Evolutionary conservation across 129 eudicot genomes (phyloP), one percentile per base, ranked within the genome.

Genomic region (Centrapalus pauciflorus): DNA sequence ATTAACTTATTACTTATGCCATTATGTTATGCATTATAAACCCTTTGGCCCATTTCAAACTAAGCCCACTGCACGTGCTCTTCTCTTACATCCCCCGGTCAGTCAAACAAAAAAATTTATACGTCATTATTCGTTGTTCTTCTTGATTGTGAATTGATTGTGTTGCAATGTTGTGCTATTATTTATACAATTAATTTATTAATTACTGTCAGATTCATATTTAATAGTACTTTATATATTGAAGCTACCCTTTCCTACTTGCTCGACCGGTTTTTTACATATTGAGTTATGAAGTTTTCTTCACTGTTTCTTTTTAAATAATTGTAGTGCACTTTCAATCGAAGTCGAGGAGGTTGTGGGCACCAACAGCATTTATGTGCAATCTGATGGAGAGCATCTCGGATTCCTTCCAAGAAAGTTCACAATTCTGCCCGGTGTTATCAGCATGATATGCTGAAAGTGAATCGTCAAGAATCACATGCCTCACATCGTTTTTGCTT

Each of bases 351-450:
- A 86, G 76, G 74, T 86, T 5, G 76, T 35, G 16, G 75, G 81
- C 45, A 73, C 69, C 55, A 62, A 64, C 71, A 72, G 76, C 77
- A 80, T 93, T 7, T 84, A 55, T 55, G 91, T 93, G 69, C 96
- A 93, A 77, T 86, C 96, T 14, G 99, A 93, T 78, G 99, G 99
- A 41, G 99, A 93, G 67, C 72, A 71, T 78, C 63, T 93, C 30
- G 99, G 99, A 17, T 93, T 89, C 66, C 99, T 93, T 73, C 99
- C 99, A n/a, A 80, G 82, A 54, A 93, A 89, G 64, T 84, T 93
- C 24, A 55, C 74, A 35, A 79, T 93, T 70, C 59, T 93, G 74
- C 92, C 99, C 14, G 84, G 80, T 71, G 87, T 82, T 54, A 80
- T 93, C 57, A 90, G 86, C 72, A 80, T 93, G 90, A 83, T 90